A percentile compares a stretch with the other conserved stretches of the same genome.
Conservation (phyloP, 176 grass and related monocot species). For the Alloteropsis semialata region DNA sequence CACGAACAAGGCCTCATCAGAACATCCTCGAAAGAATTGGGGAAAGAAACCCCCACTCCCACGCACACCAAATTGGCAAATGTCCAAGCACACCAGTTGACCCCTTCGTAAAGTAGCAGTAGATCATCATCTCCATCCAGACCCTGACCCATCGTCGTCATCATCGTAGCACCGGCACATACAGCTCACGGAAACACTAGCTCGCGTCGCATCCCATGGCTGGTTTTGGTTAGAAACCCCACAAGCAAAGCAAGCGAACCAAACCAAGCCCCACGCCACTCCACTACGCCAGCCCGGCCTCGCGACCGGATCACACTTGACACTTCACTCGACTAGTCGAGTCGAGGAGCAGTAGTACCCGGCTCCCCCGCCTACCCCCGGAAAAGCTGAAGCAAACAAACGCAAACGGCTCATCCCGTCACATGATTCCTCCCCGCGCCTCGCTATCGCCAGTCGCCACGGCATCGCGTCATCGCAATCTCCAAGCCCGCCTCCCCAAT, state of each 20-base stretch:
- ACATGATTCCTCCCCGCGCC: constrained; percentile 39
- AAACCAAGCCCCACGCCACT: not conserved
- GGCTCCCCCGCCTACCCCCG: not conserved
- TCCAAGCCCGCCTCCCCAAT: not conserved
- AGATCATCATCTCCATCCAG: not conserved
- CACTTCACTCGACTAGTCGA: not conserved
- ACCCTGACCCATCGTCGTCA: not conserved
- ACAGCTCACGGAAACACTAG: constrained; percentile 42
- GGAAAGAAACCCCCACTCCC: not conserved
- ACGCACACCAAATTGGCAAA: not conserved
- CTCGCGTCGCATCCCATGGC: not conserved
- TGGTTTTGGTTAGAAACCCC: constrained; percentile 33
- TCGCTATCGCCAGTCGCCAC: no score
- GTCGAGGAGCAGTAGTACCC: no score
- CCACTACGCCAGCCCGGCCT: not conserved
- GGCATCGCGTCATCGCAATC: constrained; percentile 29
- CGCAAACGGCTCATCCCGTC: not conserved
- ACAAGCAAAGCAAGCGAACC: constrained; percentile 24
- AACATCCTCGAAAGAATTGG: not conserved
- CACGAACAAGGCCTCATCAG: not conserved
- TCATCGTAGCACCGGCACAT: not conserved
- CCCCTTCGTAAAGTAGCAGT: not conserved
- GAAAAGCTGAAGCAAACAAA: constrained; percentile 11
- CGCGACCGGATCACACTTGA: constrained; percentile 16
- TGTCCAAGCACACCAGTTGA: no score